Conservation (phyloP, 352 stramenopile genomes). For the Pythium insidiosum region DNA sequence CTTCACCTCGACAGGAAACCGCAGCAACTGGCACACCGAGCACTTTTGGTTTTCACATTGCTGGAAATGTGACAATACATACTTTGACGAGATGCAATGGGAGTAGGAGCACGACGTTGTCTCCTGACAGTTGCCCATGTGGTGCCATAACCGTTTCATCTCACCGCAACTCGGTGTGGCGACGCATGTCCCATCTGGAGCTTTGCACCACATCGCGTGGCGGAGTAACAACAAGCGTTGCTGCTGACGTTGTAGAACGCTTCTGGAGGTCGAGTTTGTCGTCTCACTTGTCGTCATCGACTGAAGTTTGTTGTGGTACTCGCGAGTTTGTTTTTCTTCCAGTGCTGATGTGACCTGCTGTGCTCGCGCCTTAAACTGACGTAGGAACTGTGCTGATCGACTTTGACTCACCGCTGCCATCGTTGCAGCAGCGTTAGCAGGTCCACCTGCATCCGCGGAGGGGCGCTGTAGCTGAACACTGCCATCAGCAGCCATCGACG, state of each 20-base stretch:
- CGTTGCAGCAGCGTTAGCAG: constrained; percentile 11
- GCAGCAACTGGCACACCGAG: constrained; percentile 95
- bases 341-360: constrained; percentile 78
- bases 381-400: constrained; percentile 75
- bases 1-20: constrained; percentile 96
- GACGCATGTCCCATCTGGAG: constrained; percentile 88
- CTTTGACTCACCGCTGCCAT: constrained; percentile 35
- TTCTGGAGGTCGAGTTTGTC: constrained; percentile 75
- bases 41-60: constrained; percentile 97
- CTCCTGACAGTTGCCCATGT: constrained; percentile 97
- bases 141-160: constrained; percentile 98
- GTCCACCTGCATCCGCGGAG: constrained; percentile 10
- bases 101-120: constrained; percentile 94
- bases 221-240: constrained; percentile 95
- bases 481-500: constrained; percentile 5
- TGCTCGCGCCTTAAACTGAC: constrained; percentile 69
- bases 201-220: constrained; percentile 98
- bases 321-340: constrained; percentile 65
- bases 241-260: constrained; percentile 97
- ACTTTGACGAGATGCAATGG: constrained; percentile 98
- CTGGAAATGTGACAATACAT: constrained; percentile 99
- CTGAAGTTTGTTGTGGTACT: constrained; percentile 82
- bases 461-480: no score
- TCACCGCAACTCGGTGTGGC: constrained; percentile 95
- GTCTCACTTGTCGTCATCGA: constrained; percentile 74